Evolutionary conservation across 2,329 filamentous ascomycete species (phyloP).

Genomic region (Curvularia verruculosa): DNA sequence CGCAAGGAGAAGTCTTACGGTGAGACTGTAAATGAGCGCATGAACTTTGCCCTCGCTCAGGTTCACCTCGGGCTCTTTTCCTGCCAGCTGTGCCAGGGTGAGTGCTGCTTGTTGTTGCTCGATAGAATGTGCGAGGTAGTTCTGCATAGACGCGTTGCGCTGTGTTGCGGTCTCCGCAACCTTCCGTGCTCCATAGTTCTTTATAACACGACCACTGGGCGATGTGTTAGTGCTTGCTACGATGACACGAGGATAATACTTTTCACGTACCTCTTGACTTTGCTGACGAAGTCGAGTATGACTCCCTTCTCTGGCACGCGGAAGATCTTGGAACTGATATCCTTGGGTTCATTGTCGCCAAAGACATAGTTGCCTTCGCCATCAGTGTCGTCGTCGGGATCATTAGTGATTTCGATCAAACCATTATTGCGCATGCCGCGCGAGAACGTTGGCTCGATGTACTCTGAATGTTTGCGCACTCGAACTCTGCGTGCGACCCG

Average conservation of each 20-base stretch:
- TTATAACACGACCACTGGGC: slow-evolving; percentile 32
- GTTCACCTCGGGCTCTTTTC: slow-evolving; percentile 57
- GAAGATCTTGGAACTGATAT: slow-evolving; percentile 49
- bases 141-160: slow-evolving; percentile 35
- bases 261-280: slow-evolving; percentile 55
- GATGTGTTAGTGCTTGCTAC: slow-evolving; percentile 21
- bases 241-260: slow-evolving; percentile 9
- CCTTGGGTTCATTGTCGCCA: slow-evolving; percentile 48
- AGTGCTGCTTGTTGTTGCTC: slow-evolving; percentile 71
- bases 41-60: slow-evolving; percentile 55
- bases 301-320: slow-evolving; percentile 55
- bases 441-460: slow-evolving; percentile 55
- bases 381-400: slow-evolving; percentile 52
- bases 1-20: slow-evolving; percentile 59
- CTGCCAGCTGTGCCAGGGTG: slow-evolving; percentile 64
- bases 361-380: slow-evolving; percentile 53
- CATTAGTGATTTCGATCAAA: slow-evolving; percentile 54
- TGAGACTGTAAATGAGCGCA: slow-evolving; percentile 63
- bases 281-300: slow-evolving; percentile 66
- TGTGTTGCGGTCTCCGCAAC: slow-evolving; percentile 22
- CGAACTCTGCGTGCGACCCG: slow-evolving; percentile 53
- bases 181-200: slow-evolving; percentile 23
- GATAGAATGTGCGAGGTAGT: slow-evolving; percentile 48
- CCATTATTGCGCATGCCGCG: slow-evolving; percentile 67
- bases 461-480: slow-evolving; percentile 56